phyloP scores from a whole-genome alignment of 2,329 filamentous ascomycete genomes.

The Chalaropsis thielavioides region DNA sequence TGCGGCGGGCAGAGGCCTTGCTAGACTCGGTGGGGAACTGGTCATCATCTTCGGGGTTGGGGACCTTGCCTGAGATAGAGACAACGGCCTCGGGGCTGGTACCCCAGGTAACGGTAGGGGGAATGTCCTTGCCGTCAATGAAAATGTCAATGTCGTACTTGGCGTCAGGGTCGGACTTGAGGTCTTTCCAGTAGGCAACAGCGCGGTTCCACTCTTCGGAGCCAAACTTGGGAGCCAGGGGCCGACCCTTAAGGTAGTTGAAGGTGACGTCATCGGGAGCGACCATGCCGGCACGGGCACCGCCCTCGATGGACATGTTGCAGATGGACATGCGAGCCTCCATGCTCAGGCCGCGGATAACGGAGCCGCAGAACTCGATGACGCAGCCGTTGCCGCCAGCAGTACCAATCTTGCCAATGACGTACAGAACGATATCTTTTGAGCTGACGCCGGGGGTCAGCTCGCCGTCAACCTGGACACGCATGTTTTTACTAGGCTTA shows the following conservation, averaged over 20 bases:
- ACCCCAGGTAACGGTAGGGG: slow-evolving; percentile 90
- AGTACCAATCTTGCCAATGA: slow-evolving; percentile 87
- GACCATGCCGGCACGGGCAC: slow-evolving; percentile 91
- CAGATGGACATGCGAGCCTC: slow-evolving; percentile 98
- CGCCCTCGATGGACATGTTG: slow-evolving; percentile 98
- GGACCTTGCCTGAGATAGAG: slow-evolving; percentile 84
- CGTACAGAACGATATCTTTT: slow-evolving; percentile 87
- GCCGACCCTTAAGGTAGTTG: slow-evolving; percentile 83
- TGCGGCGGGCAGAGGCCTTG: slow-evolving; percentile 64
- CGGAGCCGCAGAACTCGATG: slow-evolving; percentile 94
- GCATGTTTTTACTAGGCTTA: slow-evolving; percentile 96
- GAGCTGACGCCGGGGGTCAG: slow-evolving; percentile 83
- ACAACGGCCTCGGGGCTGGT: slow-evolving; percentile 92
- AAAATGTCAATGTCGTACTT: slow-evolving; percentile 81
- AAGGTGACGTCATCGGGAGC: slow-evolving; percentile 90
- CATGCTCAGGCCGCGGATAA: slow-evolving; percentile 80
- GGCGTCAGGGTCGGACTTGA: slow-evolving; percentile 75
- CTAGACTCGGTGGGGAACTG: slow-evolving; percentile 68
- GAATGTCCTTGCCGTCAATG: slow-evolving; percentile 84
- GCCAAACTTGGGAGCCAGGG: slow-evolving; percentile 71
- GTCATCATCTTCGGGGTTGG: slow-evolving; percentile 51
- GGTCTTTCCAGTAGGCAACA: slow-evolving; percentile 69
- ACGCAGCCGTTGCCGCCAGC: slow-evolving; percentile 88
- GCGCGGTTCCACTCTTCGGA: slow-evolving; percentile 85
- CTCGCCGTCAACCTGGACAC: slow-evolving; percentile 84